phyloP scores from a whole-genome alignment of 2,329 filamentous ascomycete genomes.

The Cladosporium cucumerinum region DNA sequence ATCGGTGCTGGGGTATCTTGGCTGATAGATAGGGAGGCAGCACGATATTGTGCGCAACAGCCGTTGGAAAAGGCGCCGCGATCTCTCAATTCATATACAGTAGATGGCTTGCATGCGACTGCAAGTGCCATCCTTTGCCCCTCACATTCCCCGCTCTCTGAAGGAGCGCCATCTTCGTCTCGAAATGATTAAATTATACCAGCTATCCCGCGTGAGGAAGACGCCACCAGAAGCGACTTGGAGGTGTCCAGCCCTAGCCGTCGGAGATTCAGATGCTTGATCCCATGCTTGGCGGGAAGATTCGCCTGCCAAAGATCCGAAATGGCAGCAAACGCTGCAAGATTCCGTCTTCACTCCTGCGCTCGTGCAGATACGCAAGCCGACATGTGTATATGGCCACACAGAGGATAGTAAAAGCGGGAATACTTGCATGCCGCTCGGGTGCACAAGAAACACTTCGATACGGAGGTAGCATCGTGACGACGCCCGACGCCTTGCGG shows the following conservation, averaged over 20 bases:
- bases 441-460: neutral
- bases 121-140: neutral
- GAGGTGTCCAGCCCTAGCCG: neutral
- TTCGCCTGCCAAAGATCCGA: neutral
- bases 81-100: neutral
- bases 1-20: neutral
- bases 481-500: neutral
- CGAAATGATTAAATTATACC: slow-evolving; percentile 2
- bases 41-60: neutral
- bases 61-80: neutral
- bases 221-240: neutral
- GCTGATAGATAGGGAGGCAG: neutral
- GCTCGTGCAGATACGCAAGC: neutral
- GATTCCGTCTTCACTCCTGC: neutral
- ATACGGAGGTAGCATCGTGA: neutral
- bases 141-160: slow-evolving; percentile 3
- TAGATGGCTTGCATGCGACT: slow-evolving; percentile 1
- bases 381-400: neutral
- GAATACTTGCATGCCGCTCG: neutral
- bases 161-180: neutral
- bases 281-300: neutral
- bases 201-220: neutral
- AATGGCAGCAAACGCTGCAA: neutral
- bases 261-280: neutral
- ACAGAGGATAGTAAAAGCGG: neutral